Base-by-base conservation (phyloP, 345 rosid genomes). In the Citrus australasica region DNA sequence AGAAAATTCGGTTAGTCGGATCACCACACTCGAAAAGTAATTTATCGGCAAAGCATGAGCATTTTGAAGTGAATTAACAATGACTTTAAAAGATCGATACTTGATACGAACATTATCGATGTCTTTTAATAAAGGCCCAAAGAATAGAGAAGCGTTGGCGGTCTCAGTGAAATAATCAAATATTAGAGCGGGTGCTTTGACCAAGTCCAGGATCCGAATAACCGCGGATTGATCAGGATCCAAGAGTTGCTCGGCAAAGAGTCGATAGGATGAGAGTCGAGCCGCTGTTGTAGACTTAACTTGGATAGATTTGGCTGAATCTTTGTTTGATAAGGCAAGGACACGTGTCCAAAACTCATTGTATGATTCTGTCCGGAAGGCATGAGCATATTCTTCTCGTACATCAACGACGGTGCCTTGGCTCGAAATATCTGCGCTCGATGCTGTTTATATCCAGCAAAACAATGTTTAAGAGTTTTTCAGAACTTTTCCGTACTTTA, bases 301-400 rank as follows among this genome's bases (percentile, higher is more conserved):
- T 0, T 86, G 82, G 48, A 73, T 75, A 19, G 73, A 84, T 22
- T 80, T 71, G 35, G 56, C 51, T 4, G 85, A 78, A 24, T 55
- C 58, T 67, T 63, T 30, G 40, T 81, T 71, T 69, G 79, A 74
- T 21, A 90, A 58, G 0, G 84, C 53, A 0, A 82, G 67, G 46
- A 89, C 93, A 51, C 89, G 94, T 69, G 90, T 85, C 98, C 97
- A 94, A 14, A 94, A 92, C 0, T 90, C 87, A 25, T 76, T 83
- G 87, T 90, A 93, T 9, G 98, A 94, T 84, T 93, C 94, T 1
- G 98, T 94, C 59, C 97, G 80, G 55, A 93, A 93, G 25, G 98
- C 97, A 14, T 90, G 88, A 64, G 95, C 97, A 69, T 94, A 93
- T 77, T 94, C 98, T 79, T 91, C 98, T 0, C 90, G 87, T 0